These are phyloP conservation scores for Neonectria ditissima DNA, from an alignment of 2,329 filamentous ascomycete species.

Conservation along the genomic window DNA sequence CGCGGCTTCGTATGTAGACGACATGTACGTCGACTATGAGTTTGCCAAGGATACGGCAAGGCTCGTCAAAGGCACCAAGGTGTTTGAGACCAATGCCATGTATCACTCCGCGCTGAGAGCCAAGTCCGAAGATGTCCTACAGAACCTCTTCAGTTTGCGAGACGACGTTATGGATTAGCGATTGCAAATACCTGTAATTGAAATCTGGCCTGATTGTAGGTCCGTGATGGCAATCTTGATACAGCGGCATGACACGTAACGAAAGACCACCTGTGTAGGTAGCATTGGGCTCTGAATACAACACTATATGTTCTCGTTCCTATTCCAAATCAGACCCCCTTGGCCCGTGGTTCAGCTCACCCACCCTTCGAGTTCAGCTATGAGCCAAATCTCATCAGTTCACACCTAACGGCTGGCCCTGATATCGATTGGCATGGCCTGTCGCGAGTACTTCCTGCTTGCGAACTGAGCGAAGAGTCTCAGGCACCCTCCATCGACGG, in stretches of 20 bases:
- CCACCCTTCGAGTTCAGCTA: background rate
- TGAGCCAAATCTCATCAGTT: background rate
- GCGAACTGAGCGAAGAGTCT: background rate
- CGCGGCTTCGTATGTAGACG: constrained; percentile 83
- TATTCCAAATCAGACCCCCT: background rate
- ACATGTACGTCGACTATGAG: constrained; percentile 91
- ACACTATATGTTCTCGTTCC: background rate
- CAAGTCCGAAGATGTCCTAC: constrained; percentile 80
- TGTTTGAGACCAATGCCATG: constrained; percentile 86
- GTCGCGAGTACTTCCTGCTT: constrained; percentile 22
- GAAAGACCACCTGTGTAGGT: constrained; percentile 13
- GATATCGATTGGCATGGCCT: background rate
- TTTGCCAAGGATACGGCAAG: constrained; percentile 79
- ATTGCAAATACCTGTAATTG: background rate
- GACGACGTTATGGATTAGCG: constrained; percentile 73
- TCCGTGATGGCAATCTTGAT: constrained; percentile 3
- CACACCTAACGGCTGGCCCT: background rate
- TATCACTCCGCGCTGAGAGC: constrained; percentile 86
- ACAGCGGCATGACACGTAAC: constrained; percentile 11
- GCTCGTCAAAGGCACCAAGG: constrained; percentile 80
- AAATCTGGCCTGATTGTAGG: background rate
- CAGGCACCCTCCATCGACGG: constrained; percentile 58
- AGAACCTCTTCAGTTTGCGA: constrained; percentile 79
- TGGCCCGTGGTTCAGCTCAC: background rate
- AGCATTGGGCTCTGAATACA: constrained; percentile 5